A percentile compares a stretch with the other conserved stretches of the same genome.
These are phyloP conservation scores for Bonia amplexicaulis DNA, from an alignment of 176 grass and related monocot species.

Conservation along the genomic window DNA sequence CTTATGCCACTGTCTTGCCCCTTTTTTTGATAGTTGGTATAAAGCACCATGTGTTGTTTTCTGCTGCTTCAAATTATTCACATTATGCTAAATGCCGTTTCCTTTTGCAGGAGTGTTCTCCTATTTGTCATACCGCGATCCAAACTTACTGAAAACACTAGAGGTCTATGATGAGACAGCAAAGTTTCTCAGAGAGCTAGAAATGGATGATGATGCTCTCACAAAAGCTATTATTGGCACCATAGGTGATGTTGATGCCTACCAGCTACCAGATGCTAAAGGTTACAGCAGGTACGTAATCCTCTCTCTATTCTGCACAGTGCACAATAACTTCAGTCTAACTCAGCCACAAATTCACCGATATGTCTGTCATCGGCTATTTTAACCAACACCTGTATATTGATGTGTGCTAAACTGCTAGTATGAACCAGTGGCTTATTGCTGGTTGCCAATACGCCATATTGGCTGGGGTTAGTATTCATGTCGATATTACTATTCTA, in stretches of 20 bases:
- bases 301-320: background rate
- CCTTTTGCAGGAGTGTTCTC: conserved; percentile 79
- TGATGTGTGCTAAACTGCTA: background rate
- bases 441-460: background rate
- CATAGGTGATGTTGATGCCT: conserved; percentile 86
- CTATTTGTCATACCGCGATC: conserved; percentile 97
- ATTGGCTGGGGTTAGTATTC: background rate
- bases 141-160: conserved; percentile 94
- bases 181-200: conserved; percentile 82
- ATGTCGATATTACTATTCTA: background rate
- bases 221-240: conserved; percentile 99
- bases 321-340: background rate
- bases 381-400: background rate
- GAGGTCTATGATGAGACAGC: conserved; percentile 91
- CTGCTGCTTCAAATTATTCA: conserved; percentile 28
- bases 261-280: conserved; percentile 99
- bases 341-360: background rate
- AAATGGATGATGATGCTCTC: conserved; percentile 76
- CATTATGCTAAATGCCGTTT: conserved; percentile 17
- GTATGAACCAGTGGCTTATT: background rate
- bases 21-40: background rate
- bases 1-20: background rate
- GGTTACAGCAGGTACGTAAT: conserved; percentile 89
- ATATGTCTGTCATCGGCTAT: background rate
- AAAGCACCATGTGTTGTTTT: background rate